Conservation (phyloP, 2,329 filamentous ascomycete genomes). For the Xylaria sp. region DNA sequence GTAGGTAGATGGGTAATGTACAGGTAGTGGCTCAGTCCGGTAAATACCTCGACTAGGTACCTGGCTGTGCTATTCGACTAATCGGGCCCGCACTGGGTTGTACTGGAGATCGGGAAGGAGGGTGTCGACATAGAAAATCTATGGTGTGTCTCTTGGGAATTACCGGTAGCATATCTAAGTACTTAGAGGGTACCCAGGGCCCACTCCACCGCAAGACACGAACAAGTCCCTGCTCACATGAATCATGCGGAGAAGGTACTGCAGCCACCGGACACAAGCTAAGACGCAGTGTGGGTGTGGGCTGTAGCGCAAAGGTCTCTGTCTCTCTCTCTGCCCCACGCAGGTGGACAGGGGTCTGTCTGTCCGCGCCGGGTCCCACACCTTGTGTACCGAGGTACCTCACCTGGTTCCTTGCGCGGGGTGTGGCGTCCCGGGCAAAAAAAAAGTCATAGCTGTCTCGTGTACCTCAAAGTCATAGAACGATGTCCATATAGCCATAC, state of each 20-base stretch:
- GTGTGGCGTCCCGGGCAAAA: neutral
- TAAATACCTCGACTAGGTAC: neutral
- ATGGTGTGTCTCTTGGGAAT: neutral
- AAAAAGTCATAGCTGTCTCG: conserved; percentile 3
- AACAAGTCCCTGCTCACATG: too few relatives aligned
- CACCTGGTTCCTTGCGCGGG: neutral
- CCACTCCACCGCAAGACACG: too few relatives aligned
- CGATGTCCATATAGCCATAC: neutral
- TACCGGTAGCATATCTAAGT: too few relatives aligned
- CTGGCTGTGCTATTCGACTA: neutral
- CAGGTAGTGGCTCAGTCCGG: neutral
- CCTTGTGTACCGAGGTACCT: conserved; percentile 1
- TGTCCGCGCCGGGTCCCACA: neutral
- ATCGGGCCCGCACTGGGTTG: conserved; percentile 13
- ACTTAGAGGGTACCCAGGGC: too few relatives aligned
- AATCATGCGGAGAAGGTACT: too few relatives aligned
- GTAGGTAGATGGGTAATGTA: neutral
- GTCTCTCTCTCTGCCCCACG: conserved; percentile 3
- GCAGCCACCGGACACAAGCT: too few relatives aligned
- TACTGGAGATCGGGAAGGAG: neutral
- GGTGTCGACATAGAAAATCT: neutral
- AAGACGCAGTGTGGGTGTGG: too few relatives aligned
- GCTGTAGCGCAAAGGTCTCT: neutral
- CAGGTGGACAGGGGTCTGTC: too few relatives aligned
- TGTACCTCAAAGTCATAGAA: too few relatives aligned